A percentile compares a stretch with the other conserved stretches of the same genome.
Evolutionary conservation across 768 basidiomycete genomes (phyloP).

Genomic region (Suillus ampliporus): DNA sequence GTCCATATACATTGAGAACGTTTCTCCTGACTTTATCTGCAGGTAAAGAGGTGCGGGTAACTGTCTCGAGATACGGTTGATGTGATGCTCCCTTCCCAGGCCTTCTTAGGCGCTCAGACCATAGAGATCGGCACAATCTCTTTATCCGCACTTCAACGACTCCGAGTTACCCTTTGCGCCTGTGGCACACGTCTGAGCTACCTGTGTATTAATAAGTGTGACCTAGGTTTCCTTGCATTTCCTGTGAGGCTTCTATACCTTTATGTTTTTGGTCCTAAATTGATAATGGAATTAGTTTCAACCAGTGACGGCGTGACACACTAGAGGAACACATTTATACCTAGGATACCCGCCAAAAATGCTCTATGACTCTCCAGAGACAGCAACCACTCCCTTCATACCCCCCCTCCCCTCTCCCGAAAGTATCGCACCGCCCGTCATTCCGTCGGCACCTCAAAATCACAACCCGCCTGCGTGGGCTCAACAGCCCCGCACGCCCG

Average conservation of each 20-base stretch:
- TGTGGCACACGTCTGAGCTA: slow-evolving; percentile 21
- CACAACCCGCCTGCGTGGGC: slow-evolving; percentile 41
- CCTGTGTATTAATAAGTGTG: slow-evolving; percentile 16
- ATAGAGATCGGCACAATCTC: slow-evolving; percentile 7
- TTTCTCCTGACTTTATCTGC: background rate
- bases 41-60: background rate
- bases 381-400: slow-evolving; percentile 43
- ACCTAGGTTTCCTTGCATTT: slow-evolving; percentile 11
- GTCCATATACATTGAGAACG: background rate
- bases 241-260: slow-evolving; percentile 20
- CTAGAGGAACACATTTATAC: slow-evolving; percentile 30
- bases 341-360: slow-evolving; percentile 22
- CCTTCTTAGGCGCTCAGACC: slow-evolving; percentile 14
- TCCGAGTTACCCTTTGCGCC: slow-evolving; percentile 9
- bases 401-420: slow-evolving; percentile 45
- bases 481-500: slow-evolving; percentile 37
- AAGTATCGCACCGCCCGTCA: slow-evolving; percentile 38
- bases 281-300: slow-evolving; percentile 16
- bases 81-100: slow-evolving; percentile 10
- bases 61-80: background rate
- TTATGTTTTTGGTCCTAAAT: slow-evolving; percentile 14
- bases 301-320: slow-evolving; percentile 28
- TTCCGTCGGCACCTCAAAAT: slow-evolving; percentile 35
- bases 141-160: slow-evolving; percentile 1
- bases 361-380: slow-evolving; percentile 37